phyloP scores from a whole-genome alignment of 2,329 filamentous ascomycete species.

The Trichoderma sp. region DNA sequence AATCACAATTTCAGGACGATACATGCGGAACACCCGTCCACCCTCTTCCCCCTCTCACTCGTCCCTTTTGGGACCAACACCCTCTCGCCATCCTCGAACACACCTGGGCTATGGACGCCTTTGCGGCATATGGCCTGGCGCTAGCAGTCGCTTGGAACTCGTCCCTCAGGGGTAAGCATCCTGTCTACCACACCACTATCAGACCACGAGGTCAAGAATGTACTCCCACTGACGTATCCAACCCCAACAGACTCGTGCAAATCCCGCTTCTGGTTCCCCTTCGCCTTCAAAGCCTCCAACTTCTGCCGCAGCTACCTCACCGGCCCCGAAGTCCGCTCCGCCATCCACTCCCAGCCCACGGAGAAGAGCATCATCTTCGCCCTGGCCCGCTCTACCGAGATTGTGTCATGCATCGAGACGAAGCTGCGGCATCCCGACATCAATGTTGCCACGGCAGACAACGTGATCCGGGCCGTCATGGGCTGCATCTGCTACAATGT shows the following conservation, averaged over 20 bases:
- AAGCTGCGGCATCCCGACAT: background rate
- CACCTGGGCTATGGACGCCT: constrained; percentile 24
- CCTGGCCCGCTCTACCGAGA: constrained; percentile 17
- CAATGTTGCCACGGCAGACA: background rate
- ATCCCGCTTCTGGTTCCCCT: constrained; percentile 21
- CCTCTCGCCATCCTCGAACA: constrained; percentile 10
- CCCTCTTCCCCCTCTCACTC: background rate
- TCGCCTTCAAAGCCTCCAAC: constrained; percentile 8
- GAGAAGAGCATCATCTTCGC: constrained; percentile 14
- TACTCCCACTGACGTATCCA: background rate
- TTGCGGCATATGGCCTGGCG: constrained; percentile 20
- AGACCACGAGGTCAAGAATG: background rate
- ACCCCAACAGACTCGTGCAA: background rate
- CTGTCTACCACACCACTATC: background rate
- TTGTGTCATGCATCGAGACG: constrained; percentile 4
- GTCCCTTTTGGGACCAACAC: constrained; percentile 25
- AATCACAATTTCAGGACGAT: background rate
- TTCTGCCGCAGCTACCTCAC: constrained; percentile 21
- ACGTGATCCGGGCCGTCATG: constrained; percentile 12
- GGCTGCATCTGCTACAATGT: constrained; percentile 27
- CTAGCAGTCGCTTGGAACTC: constrained; percentile 9
- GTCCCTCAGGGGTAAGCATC: constrained; percentile 1
- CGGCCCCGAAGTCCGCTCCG: constrained; percentile 16
- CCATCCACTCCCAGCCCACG: constrained; percentile 9
- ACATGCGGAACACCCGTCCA: too few relatives aligned